Base-by-base conservation (phyloP, 768 basidiomycete genomes). In the Pisolithus marmoratus region DNA sequence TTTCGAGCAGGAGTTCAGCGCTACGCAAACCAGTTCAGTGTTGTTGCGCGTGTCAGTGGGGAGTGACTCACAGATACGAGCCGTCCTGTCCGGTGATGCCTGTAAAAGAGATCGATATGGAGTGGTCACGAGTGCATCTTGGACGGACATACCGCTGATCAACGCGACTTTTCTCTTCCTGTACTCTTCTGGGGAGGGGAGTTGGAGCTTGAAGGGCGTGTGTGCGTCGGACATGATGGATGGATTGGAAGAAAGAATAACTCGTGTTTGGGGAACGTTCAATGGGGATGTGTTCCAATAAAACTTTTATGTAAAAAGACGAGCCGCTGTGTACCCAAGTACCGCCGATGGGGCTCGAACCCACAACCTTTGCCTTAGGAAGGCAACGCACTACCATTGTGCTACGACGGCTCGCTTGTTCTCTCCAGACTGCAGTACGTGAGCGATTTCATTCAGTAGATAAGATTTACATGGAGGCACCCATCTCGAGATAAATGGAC, bases 21-120 rank as follows among this genome's bases (percentile, higher is more conserved):
- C 91, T 92, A 6, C 8, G 55, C 34, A 26, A 37, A 41, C 40
- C 57, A 45, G 58, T 36, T 37, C 29, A 12, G 36, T 37, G 52
- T 22, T 8, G 2, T 31, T 12, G 0, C 41, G 15, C 9, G 7
- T 29, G 49, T 17, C 45, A 34, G 19, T 37, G 41, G 41, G n/a
- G 44, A 46, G 29, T 19, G 57, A 72, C 90, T 67, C 70, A 92
- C 84, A 97, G 74, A 69, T 97, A 97, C 3, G 94, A 95, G 24
- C 94, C 94, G 68, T 97, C 94, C 70, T 96, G 94, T 36, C 94
- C 94, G 55, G 94, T 94, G 70, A 96, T 90, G 67, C 94, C 93
- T 94, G 63, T 36, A 48, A 48, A 38, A 15, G 24, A 27, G n/a
- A 19, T 11, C 40, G 31, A 44, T 50, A 46, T 51, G 38, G 46